A percentile compares a stretch with the other conserved stretches of the same genome.
Evolutionary conservation across 163 green algal species (phyloP).

Genomic region (Chlorella variabilis): DNA sequence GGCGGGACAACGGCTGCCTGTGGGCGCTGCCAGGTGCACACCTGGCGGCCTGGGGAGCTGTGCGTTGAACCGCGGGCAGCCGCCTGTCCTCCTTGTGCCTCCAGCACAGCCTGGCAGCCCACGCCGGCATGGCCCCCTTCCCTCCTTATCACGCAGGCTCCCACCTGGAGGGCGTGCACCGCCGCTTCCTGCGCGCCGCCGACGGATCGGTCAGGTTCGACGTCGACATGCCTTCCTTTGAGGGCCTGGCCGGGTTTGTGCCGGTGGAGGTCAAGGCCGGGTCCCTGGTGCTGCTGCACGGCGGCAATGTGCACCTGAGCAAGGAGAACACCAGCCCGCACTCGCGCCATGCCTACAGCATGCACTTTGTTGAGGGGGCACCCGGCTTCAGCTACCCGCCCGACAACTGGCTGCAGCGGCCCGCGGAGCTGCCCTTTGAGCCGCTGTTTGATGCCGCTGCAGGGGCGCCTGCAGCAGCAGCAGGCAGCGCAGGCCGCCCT

Average conservation of each 20-base stretch:
- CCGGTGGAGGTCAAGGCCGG: conserved; percentile 82
- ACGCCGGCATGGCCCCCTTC: too few relatives aligned
- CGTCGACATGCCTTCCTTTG: conserved; percentile 49
- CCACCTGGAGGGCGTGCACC: conserved; percentile 56
- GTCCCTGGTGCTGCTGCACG: conserved; percentile 94
- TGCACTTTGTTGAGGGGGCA: conserved; percentile 86
- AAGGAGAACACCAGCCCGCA: conserved; percentile 78
- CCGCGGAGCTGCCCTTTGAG: conserved; percentile 61
- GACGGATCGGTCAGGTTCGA: conserved; percentile 67
- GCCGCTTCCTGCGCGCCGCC: conserved; percentile 60
- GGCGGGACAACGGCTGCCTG: conserved; percentile 79
- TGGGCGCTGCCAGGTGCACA: conserved; percentile 56
- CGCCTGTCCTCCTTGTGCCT: too few relatives aligned
- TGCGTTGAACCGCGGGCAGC: too few relatives aligned
- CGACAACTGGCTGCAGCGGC: conserved; percentile 86
- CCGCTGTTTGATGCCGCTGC: conserved; percentile 66
- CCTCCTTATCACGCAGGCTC: too few relatives aligned
- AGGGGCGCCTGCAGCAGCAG: neutral
- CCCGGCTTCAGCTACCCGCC: conserved; percentile 56
- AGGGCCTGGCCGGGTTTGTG: conserved; percentile 79
- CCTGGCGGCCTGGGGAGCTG: too few relatives aligned
- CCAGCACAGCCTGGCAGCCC: neutral
- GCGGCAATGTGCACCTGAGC: conserved; percentile 83
- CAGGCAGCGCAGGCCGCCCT: neutral
- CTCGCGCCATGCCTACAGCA: conserved; percentile 84